phyloP scores from a whole-genome alignment of 441 rosid species.

The Erodium chrysanthum region DNA sequence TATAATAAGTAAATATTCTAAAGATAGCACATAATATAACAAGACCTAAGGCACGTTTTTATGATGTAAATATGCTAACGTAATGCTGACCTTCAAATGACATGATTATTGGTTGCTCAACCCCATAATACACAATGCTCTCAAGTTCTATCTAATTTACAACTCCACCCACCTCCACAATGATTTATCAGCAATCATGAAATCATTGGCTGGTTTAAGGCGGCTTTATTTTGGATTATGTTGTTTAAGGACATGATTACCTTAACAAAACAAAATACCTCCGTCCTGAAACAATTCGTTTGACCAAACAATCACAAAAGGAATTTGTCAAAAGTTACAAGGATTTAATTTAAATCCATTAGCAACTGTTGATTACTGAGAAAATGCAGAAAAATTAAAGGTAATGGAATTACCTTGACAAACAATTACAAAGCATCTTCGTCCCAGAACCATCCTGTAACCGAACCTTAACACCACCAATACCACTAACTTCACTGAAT shows the following conservation, averaged over 20 bases:
- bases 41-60: not conserved
- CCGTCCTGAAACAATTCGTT: not conserved
- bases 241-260: not conserved
- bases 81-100: not conserved
- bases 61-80: not conserved
- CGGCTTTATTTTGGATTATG: not conserved
- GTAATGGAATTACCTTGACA: not conserved
- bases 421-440: not conserved
- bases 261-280: not conserved
- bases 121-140: not conserved
- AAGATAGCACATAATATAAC: not conserved
- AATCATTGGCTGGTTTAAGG: not conserved
- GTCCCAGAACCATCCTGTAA: not conserved
- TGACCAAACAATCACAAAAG: not conserved
- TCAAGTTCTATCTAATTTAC: not conserved
- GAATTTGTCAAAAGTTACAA: not conserved
- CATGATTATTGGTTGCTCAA: not conserved
- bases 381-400: not conserved
- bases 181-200: not conserved
- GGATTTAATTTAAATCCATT: not conserved
- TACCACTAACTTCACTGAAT: not conserved
- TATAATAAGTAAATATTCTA: not conserved
- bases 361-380: not conserved
- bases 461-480: not conserved
- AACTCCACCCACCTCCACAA: not conserved